Base-by-base conservation (phyloP, 495 filamentous ascomycete species). In the Neurospora sp. region DNA sequence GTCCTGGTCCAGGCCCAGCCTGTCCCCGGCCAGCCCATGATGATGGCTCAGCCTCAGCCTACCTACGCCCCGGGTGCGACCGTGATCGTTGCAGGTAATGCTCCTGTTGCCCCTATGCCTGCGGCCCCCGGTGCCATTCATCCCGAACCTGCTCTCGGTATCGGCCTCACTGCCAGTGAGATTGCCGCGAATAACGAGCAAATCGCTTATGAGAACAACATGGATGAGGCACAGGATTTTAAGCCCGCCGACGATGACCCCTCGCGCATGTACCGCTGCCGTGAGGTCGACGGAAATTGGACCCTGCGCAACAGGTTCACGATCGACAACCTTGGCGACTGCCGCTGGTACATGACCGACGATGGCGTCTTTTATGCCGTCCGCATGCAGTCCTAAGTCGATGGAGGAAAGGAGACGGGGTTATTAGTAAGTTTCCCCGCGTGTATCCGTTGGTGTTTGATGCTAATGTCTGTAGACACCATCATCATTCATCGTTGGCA, bases 281-380 rank as follows among this genome's bases (percentile, higher is more conserved):
- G 85, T 14, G 85, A 88, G 74, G 74, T 82, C 27, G 82, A 87
- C 74, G 83, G 83, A 16, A 77, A 78, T 46, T 88, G 82, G 82
- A 79, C 81, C 31, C 76, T 85, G 68, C 79, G 82, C 37, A 83
- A 81, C 74, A 82, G 86, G n/a, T 78, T 78, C 72, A 82, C 83
- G 6, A 85, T 88, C 69, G 86, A 88, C 77, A 77, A 83, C 70
- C 79, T 86, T 65, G 53, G 53, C 53, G 81, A 83, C 39, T 83
- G 78, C 59, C 79, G 83, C 68, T 88, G 86, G 86, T 87, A 83
- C 73, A 78, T 83, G 40, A 78, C 78, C 69, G 76, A 82, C 39
- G 79, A 81, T 41, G 85, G 86, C 42, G 74, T 81, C 39, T 87
- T 87, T 76, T 87, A 87, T 73, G 85, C 86, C 69, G 80, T 86